These are phyloP conservation scores for Helianthus annuus DNA, from an alignment of 129 eudicot genomes.

Conservation along the genomic window DNA sequence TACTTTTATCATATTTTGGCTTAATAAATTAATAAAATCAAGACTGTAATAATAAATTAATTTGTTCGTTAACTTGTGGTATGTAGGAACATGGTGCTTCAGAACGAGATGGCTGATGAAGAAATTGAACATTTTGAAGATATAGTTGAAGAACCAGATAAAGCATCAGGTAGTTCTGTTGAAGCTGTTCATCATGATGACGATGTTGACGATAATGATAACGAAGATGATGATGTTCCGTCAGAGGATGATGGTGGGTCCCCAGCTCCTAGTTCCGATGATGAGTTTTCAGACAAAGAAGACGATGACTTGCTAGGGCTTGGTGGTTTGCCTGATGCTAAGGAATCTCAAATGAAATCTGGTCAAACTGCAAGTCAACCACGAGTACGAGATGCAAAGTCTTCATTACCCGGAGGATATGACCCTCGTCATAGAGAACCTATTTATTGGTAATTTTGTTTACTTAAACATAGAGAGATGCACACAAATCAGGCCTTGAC, in stretches of 20 bases:
- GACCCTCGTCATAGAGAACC: slow-evolving; percentile 93
- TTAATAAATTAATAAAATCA: neutral
- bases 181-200: slow-evolving; percentile 21
- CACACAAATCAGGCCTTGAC: neutral
- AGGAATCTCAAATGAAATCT: slow-evolving; percentile 35
- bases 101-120: slow-evolving; percentile 86
- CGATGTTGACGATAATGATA: slow-evolving; percentile 24
- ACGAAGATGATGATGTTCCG: slow-evolving; percentile 9
- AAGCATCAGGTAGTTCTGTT: slow-evolving; percentile 18
- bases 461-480: neutral
- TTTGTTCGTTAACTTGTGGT: neutral
- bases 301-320: slow-evolving; percentile 46
- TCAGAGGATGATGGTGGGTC: slow-evolving; percentile 50
- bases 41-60: neutral
- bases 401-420: slow-evolving; percentile 76
- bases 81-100: slow-evolving; percentile 84
- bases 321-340: slow-evolving; percentile 33
- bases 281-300: slow-evolving; percentile 52
- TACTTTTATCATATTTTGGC: neutral
- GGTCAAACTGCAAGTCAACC: slow-evolving; percentile 28
- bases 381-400: slow-evolving; percentile 33
- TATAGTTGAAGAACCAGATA: slow-evolving; percentile 57
- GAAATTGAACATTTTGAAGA: slow-evolving; percentile 96
- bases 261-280: slow-evolving; percentile 59
- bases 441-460: slow-evolving; percentile 52